Conservation (phyloP, 73 alveolate genomes). For the Uronychia binucleata region DNA sequence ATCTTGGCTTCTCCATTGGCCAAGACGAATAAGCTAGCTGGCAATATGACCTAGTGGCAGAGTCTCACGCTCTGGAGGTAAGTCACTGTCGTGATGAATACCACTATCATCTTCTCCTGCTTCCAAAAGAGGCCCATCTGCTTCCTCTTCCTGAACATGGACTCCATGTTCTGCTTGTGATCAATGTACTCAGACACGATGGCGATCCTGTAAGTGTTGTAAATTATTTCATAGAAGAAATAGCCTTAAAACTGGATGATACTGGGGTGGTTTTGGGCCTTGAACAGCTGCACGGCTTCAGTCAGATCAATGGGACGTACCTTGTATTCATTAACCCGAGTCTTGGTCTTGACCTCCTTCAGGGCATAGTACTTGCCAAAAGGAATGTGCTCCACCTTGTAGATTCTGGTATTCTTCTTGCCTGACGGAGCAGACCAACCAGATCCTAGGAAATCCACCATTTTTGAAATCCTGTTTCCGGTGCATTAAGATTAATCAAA, state of each 20-base stretch:
- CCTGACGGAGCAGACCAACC: constrained; percentile 60
- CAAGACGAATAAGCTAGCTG: constrained; percentile 72
- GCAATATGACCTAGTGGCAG: constrained; percentile 84
- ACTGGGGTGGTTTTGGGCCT: constrained; percentile 94
- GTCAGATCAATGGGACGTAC: constrained; percentile 29
- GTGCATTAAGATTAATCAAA: constrained; percentile 45
- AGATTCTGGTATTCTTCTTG: constrained; percentile 95
- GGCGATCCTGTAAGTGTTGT: constrained; percentile 93
- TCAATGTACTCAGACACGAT: constrained; percentile 95
- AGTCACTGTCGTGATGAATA: constrained; percentile 68
- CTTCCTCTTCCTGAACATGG: constrained; percentile 90
- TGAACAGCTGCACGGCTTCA: constrained; percentile 96
- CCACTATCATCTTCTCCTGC: constrained; percentile 84
- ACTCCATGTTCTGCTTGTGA: constrained; percentile 88
- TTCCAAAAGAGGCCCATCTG: constrained; percentile 81
- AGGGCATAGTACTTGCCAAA: constrained; percentile 91
- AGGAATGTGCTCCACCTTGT: constrained; percentile 88
- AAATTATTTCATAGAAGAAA: constrained; percentile 96
- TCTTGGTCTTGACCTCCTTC: constrained; percentile 96
- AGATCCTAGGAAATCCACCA: constrained; percentile 91
- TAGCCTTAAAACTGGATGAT: constrained; percentile 94
- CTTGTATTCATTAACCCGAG: constrained; percentile 95
- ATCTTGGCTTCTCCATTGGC: constrained; percentile 65
- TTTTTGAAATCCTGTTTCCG: constrained; percentile 95
- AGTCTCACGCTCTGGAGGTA: constrained; percentile 73